phyloP scores from a whole-genome alignment of 164 flowering plant genomes.

The Stephania yunnanensis region DNA sequence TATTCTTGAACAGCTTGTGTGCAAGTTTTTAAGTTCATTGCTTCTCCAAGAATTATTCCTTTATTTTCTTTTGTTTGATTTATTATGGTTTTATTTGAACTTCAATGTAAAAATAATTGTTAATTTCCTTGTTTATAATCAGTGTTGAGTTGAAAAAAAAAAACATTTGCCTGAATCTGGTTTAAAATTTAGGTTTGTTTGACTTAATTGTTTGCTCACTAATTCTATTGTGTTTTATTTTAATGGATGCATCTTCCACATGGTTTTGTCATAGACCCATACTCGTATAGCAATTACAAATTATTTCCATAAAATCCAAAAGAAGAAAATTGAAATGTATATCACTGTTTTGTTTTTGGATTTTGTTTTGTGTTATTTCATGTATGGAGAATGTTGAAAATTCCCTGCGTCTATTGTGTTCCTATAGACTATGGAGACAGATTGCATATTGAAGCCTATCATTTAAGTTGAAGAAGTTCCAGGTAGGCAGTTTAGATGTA shows the following conservation, averaged over 20 bases:
- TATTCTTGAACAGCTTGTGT: neutral
- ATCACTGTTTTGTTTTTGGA: neutral
- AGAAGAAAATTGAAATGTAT: neutral
- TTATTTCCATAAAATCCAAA: neutral
- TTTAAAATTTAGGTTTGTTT: neutral
- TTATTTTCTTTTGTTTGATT: no score
- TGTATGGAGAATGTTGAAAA: neutral
- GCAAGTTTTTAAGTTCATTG: neutral
- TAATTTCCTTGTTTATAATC: neutral
- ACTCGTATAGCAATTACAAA: no score
- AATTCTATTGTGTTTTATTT: neutral
- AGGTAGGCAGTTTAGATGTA: conserved; percentile 29
- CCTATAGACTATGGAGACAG: conserved; percentile 70
- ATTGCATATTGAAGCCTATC: conserved; percentile 70
- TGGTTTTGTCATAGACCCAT: no score
- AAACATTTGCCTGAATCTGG: neutral
- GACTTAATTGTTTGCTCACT: neutral
- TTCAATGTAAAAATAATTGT: neutral
- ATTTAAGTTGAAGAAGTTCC: conserved; percentile 75
- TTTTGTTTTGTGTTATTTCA: neutral
- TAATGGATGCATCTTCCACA: neutral
- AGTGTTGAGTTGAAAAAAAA: neutral
- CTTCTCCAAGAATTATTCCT: neutral
- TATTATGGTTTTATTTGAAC: neutral
- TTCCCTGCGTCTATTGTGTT: conserved; percentile 2